Base-by-base conservation (phyloP, 2,329 filamentous ascomycete genomes). In the Pestalotiopsis sp. region DNA sequence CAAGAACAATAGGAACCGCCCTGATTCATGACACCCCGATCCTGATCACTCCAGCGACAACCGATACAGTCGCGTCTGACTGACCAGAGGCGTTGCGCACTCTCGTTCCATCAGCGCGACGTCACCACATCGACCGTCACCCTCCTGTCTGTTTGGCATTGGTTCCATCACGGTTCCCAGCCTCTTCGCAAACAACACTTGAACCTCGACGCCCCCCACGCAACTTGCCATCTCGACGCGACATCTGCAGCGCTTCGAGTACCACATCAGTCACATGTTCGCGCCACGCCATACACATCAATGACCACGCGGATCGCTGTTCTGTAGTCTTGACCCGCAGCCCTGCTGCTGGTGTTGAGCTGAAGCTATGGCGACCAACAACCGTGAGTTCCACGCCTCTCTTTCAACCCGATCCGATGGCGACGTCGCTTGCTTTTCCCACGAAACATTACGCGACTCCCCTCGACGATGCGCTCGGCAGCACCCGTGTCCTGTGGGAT, bases 341-440 rank as follows among this genome's bases (percentile, higher is more conserved):
- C 59, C 40, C 38, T 36, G 66, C 58, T 62, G 66, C 66, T 63
- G 57, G 57, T 11, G 57, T 40, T 25, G 20, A 45, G 57, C 58
- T 36, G 40, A 40, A 63, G 41, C 41, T 13, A 67, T 67, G 66
- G 40, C 66, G 56, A 56, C 66, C 59, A 66, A 66, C 65, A 66
- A 66, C 60, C 66, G 66, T 67, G 66, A 67, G 66, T 67, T n/a
- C 59, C 14, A 36, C 36, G 66, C 41, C 40, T 67, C 59, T 63
- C 59, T 38, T 67, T 62, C 56, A 27, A 61, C 20, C 65, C 52
- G 27, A 27, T 56, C 13, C 14, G 65, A 59, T 25, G 52, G 13
- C 63, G 36, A 66, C 31, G 41, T 49, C 63, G 57, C 63, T 38
- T 11, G n/a, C 9, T 25, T 12, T 60, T 60, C 36, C 25, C 52